Base-by-base conservation (phyloP, 139 green algal species). In the Coelastrella sp. region DNA sequence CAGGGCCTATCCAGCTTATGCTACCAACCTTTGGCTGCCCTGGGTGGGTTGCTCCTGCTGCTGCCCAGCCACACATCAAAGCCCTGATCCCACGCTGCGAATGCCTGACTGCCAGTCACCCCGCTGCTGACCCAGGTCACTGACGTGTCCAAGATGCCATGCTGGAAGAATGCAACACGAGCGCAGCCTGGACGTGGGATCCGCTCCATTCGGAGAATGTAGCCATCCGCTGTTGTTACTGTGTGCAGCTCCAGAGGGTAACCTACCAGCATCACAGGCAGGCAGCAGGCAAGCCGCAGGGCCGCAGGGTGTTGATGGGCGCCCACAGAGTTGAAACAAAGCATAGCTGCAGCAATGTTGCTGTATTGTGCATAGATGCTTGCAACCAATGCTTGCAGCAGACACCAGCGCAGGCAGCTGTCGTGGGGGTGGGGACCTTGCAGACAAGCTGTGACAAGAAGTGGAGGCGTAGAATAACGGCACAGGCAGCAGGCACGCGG, bases 51-150 rank as follows among this genome's bases (percentile, higher is more conserved):
- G 93, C 92, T 90, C 54, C 98, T 93, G 10, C 95, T 96, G 94
- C 98, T 99, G 85, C 93, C 97, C 90, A 99, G 94, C 94, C 97
- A 99, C 22, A 99, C 97, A 83, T 99, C 98, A 90, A 97, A 97
- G 77, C 98, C 98, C 7, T 94, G 91, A 81, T 99, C 97, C 86
- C 94, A 99, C 8, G 98, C 98, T 5, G 95, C 96, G 95, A 99
- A 99, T 2, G 97, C 97, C 74, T 96, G 93, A 16, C 93, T 96
- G 68, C 96, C 95, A 47, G 96, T 96, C 19, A 97, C n/a, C n/a
- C n/a, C n/a, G n/a, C 94, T 96, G 79, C 91, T 93, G 56, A 99
- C 96, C 96, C 97, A 99, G 13, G 95, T 96, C 84, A 99, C 92
- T 58, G 92, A 95, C 56, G 97, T 99, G 95, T 99, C 98, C 88